Evolutionary conservation across 352 stramenopile genomes (phyloP), one percentile per base, ranked within the genome.

Genomic region (Phytophthora idaei): DNA sequence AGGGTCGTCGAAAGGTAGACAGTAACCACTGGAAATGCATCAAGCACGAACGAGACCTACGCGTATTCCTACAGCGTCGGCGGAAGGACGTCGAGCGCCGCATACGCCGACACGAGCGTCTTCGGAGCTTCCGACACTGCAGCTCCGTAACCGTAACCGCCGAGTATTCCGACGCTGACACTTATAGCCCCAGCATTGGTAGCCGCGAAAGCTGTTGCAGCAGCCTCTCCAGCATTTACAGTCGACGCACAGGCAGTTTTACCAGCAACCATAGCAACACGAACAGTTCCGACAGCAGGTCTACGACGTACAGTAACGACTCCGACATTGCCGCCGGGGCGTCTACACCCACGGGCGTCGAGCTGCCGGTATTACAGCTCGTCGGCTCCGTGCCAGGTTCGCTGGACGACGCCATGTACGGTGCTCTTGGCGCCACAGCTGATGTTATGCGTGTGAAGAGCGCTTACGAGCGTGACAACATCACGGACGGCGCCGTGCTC

Each of bases 331-430:
- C 36, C 9, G 31, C 61, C 17, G 57, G 55, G 12, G 8, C 61
- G 1, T 48, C 65, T 1, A 58, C 50, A n/a, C 29, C 65, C 1
- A 8, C 44, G 17, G 57, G 57, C 6, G 52, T 63, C 1, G 74
- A 85, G 29, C 44, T 85, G 12, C 77, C 75, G 2, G 63, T 82
- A 27, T 56, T 85, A 17, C 68, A 85, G 46, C 69, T 84, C 27
- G 66, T 74, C 5, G 84, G 84, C 15, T 83, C 74, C 8, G 55
- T 92, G 0, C 62, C 73, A 9, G 84, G 84, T 5, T 77, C 73
- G 17, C 37, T 92, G 0, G 74, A 90, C 21, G 84, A 92, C 44
- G 77, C 73, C 15, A 76, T 92, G 66, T 89, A 85, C 57, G 84
- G 84, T n/a, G 60, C 73, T 29, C 42, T 89, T 42, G 66, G 53